Evolutionary conservation across 805 yeast species (phyloP).

Genomic region (Wickerhamomyces ciferrii): DNA sequence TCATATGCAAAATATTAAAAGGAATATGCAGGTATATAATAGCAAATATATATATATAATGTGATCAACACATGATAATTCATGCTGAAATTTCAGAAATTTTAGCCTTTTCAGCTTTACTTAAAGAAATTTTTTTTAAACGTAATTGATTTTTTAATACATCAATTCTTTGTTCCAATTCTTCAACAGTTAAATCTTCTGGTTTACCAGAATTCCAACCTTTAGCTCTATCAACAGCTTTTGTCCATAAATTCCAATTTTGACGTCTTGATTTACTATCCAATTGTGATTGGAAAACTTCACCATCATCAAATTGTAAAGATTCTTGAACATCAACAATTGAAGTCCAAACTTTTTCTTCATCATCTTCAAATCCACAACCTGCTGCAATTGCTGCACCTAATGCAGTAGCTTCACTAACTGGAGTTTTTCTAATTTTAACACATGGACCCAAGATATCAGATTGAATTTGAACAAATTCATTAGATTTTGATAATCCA

Average conservation of each 20-base stretch:
- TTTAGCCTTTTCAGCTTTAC: background rate
- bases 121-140: background rate
- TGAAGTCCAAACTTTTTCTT: conserved; percentile 67
- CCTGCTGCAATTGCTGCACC: conserved; percentile 98
- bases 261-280: conserved; percentile 55
- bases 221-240: conserved; percentile 72
- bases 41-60: too few species aligned
- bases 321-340: conserved; percentile 58
- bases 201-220: conserved; percentile 51
- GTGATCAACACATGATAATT: background rate
- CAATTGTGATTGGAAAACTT: conserved; percentile 35
- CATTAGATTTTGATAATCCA: conserved; percentile 89
- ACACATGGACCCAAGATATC: conserved; percentile 87
- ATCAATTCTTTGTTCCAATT: conserved; percentile 1
- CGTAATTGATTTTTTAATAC: background rate
- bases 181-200: conserved; percentile 17
- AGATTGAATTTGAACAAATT: conserved; percentile 91
- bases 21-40: background rate
- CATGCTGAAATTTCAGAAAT: background rate
- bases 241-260: conserved; percentile 76
- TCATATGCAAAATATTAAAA: background rate
- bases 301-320: conserved; percentile 29
- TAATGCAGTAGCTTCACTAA: conserved; percentile 87
- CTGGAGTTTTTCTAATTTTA: conserved; percentile 72
- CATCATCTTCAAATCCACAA: conserved; percentile 42